phyloP scores from a whole-genome alignment of 148 eudicot genomes.

The Rhododendron mucronatum region DNA sequence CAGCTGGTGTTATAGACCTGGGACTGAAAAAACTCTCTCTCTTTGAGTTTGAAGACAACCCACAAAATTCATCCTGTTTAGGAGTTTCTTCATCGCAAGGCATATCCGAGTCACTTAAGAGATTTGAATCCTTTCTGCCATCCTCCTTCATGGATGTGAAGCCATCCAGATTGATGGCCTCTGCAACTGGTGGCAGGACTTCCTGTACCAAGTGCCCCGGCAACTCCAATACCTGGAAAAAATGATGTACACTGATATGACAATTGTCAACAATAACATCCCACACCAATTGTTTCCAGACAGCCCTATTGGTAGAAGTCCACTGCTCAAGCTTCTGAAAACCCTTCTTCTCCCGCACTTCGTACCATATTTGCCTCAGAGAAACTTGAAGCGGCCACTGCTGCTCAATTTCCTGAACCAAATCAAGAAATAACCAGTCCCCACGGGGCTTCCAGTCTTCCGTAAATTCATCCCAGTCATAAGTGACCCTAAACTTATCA shows the following conservation, averaged over 20 bases:
- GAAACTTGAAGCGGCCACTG: conserved; percentile 51
- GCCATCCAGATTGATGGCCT: conserved; percentile 8
- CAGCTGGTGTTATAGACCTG: neutral
- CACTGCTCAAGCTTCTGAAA: conserved; percentile 52
- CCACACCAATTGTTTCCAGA: conserved; percentile 46
- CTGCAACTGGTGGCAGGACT: conserved; percentile 14
- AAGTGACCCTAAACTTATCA: conserved; percentile 39
- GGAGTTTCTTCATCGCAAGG: conserved; percentile 13
- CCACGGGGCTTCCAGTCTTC: conserved; percentile 65
- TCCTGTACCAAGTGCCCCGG: conserved; percentile 23
- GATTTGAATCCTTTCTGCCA: neutral
- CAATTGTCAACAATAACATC: conserved; percentile 42
- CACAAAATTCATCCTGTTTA: conserved; percentile 12
- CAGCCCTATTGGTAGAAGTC: conserved; percentile 33
- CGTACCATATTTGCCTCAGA: conserved; percentile 83
- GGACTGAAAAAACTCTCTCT: conserved; percentile 6
- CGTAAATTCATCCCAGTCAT: conserved; percentile 67
- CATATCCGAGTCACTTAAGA: neutral
- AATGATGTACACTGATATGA: conserved; percentile 31
- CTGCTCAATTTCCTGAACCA: conserved; percentile 40
- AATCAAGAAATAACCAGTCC: conserved; percentile 71
- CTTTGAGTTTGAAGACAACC: neutral
- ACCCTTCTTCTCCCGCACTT: conserved; percentile 43
- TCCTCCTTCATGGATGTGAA: neutral
- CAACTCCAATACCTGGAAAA: conserved; percentile 21